Evolutionary conservation across 2,329 filamentous ascomycete genomes (phyloP).

Genomic region (Ramularia collo-cygni): DNA sequence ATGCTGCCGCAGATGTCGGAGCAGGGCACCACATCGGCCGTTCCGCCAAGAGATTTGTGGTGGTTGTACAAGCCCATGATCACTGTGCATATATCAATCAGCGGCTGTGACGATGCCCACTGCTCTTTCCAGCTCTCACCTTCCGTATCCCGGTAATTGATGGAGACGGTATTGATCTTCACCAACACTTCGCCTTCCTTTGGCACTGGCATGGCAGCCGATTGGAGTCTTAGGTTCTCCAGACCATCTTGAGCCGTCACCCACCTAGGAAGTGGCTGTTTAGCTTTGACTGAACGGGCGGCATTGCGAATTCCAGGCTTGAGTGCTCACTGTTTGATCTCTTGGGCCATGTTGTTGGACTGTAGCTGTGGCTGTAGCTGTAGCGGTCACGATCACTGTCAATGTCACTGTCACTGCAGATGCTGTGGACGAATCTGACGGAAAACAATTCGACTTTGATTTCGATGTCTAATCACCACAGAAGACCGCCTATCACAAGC

Average conservation of each 20-base stretch:
- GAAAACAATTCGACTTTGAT: too few species aligned
- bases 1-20: constrained; percentile 65
- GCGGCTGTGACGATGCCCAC: neutral
- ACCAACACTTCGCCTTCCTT: constrained; percentile 43
- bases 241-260: constrained; percentile 38
- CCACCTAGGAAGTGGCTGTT: constrained; percentile 25
- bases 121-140: constrained; percentile 20
- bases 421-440: too few species aligned
- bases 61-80: constrained; percentile 61
- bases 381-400: too few species aligned
- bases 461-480: constrained; percentile 2
- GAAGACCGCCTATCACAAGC: neutral
- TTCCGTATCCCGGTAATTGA: constrained; percentile 50
- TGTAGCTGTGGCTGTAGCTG: too few species aligned
- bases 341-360: constrained; percentile 1
- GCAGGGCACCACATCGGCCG: constrained; percentile 51
- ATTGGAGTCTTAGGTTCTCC: constrained; percentile 34
- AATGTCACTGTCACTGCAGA: too few species aligned
- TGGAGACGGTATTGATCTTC: constrained; percentile 45
- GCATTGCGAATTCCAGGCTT: too few species aligned
- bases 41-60: constrained; percentile 47
- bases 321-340: constrained; percentile 12
- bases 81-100: constrained; percentile 38
- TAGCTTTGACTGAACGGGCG: too few species aligned
- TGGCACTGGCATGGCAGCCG: constrained; percentile 29